phyloP scores from a whole-genome alignment of 176 grass and related monocot genomes.

The Stipa capillata region DNA sequence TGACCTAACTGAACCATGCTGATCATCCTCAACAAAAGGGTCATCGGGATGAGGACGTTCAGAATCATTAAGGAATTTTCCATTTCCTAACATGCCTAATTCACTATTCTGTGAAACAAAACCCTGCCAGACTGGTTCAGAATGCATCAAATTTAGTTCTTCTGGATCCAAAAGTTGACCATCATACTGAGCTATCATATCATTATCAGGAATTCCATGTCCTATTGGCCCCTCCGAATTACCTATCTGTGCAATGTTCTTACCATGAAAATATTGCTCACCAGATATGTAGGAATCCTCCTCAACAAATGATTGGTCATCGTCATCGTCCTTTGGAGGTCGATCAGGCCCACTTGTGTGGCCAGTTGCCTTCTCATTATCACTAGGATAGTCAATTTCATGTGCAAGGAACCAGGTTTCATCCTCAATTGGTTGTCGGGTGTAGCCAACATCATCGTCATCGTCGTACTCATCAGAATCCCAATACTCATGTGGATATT shows the following conservation, averaged over 20 bases:
- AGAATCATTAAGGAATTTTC: conserved; percentile 46
- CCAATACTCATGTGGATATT: conserved; percentile 97
- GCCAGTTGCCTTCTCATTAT: conserved; percentile 79
- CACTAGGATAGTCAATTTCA: conserved; percentile 97
- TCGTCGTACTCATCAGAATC: conserved; percentile 96
- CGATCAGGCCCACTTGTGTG: conserved; percentile 40
- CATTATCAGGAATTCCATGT: conserved; percentile 55
- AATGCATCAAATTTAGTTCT: conserved; percentile 96
- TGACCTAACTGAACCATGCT: conserved; percentile 91
- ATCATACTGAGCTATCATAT: conserved; percentile 81
- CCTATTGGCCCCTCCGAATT: conserved; percentile 26
- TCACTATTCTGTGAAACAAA: conserved; percentile 90
- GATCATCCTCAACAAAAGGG: conserved; percentile 95
- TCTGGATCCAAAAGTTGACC: conserved; percentile 83
- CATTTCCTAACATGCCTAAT: conserved; percentile 78
- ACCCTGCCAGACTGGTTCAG: conserved; percentile 92
- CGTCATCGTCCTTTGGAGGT: conserved; percentile 71
- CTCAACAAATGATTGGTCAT: conserved; percentile 83
- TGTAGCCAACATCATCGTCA: conserved; percentile 95
- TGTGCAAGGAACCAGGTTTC: conserved; percentile 98
- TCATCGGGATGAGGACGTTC: conserved; percentile 52
- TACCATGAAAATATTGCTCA: conserved; percentile 66
- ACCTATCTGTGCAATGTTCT: conserved; percentile 47
- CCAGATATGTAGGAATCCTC: conserved; percentile 94
- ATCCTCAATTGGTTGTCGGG: conserved; percentile 92